A percentile compares a stretch with the other conserved stretches of the same genome.
Conservation (phyloP, 78 protist species). For the Emiliania huxleyi region DNA sequence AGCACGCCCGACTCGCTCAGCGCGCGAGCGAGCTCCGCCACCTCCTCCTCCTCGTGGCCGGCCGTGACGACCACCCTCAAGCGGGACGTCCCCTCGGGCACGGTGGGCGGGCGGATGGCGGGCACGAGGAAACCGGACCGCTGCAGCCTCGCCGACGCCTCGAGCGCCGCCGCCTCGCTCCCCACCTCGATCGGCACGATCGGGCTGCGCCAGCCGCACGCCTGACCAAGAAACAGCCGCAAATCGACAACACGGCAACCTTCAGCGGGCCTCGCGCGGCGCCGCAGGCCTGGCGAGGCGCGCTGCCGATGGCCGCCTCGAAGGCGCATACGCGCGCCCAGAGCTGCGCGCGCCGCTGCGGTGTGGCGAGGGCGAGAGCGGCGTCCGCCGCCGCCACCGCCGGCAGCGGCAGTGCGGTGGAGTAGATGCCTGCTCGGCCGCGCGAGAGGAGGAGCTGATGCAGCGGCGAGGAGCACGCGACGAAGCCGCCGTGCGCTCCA, state of each 20-base stretch:
- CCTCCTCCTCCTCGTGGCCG: background rate
- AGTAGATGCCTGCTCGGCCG: background rate
- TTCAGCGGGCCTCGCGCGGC: too few relatives aligned
- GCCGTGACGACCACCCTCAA: background rate
- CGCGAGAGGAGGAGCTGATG: background rate
- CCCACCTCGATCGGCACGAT: too few relatives aligned
- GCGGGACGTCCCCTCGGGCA: background rate
- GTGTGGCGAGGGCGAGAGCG: background rate
- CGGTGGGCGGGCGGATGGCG: slow-evolving; percentile 8
- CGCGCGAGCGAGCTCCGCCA: background rate
- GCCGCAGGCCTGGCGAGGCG: too few relatives aligned
- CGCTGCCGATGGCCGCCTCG: too few relatives aligned
- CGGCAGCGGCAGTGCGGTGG: background rate
- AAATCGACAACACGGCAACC: too few relatives aligned
- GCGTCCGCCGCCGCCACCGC: background rate
- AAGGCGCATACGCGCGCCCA: background rate
- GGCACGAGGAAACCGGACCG: background rate
- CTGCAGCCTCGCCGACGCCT: background rate
- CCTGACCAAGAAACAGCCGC: too few relatives aligned
- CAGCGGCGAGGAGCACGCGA: too few relatives aligned
- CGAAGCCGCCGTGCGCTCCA: slow-evolving; percentile 7
- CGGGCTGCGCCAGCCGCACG: too few relatives aligned
- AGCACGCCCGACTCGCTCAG: too few relatives aligned
- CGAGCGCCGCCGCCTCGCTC: background rate
- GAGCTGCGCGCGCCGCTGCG: background rate